A percentile compares a stretch with the other conserved stretches of the same genome.
phyloP scores from a whole-genome alignment of 352 stramenopile genomes.

The Phytophthora tentaculata region DNA sequence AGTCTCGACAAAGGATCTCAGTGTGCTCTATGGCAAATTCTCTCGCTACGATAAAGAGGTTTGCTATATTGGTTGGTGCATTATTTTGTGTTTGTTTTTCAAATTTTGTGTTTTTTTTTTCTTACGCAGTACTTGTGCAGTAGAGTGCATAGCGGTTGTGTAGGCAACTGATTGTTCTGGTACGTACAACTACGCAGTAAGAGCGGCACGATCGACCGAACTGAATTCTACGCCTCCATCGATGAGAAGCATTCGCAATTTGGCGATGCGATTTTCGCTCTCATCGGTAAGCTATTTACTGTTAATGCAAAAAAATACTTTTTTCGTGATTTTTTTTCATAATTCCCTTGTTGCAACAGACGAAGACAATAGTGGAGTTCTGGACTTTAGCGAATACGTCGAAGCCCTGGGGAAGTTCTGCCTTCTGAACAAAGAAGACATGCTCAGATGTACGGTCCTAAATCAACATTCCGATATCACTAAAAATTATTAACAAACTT shows the following conservation, averaged over 20 bases:
- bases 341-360: constrained; percentile 30
- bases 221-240: constrained; percentile 74
- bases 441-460: constrained; percentile 63
- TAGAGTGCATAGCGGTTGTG: neutral
- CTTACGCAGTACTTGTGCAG: neutral
- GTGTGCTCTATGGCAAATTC: constrained; percentile 61
- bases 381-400: constrained; percentile 82
- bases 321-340: constrained; percentile 2
- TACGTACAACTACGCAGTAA: constrained; percentile 45
- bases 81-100: neutral
- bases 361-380: constrained; percentile 71
- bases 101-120: neutral
- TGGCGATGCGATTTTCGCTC: constrained; percentile 73
- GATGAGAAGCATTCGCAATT: constrained; percentile 75
- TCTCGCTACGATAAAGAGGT: constrained; percentile 76
- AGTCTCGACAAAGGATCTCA: constrained; percentile 71
- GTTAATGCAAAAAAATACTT: too few relatives aligned
- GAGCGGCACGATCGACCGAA: constrained; percentile 70
- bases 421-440: constrained; percentile 73
- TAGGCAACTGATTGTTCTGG: constrained; percentile 2
- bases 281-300: constrained; percentile 53
- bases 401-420: constrained; percentile 81
- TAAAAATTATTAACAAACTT: neutral
- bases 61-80: neutral
- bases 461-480: neutral